These are phyloP conservation scores for Malassezia nana DNA, from an alignment of 1,284 basidiomycete genomes.

Conservation along the genomic window DNA sequence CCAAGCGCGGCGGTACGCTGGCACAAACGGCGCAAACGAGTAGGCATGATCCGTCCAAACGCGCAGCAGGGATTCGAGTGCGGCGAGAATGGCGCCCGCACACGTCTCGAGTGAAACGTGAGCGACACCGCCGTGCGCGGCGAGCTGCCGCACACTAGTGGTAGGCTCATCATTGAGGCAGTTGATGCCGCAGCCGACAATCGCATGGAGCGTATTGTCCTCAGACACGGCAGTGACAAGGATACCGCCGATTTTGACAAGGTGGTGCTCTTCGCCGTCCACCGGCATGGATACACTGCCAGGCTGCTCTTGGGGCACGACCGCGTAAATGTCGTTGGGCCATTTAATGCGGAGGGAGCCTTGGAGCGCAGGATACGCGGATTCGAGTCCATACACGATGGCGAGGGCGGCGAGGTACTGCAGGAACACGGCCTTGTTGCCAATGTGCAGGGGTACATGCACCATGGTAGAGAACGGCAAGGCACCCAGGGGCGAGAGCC, in stretches of 20 bases:
- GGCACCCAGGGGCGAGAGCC: constrained; percentile 85
- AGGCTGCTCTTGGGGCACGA: constrained; percentile 51
- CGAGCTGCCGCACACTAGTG: constrained; percentile 65
- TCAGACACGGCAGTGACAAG: constrained; percentile 76
- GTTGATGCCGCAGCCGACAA: constrained; percentile 80
- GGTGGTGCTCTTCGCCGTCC: constrained; percentile 50
- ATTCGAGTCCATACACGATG: constrained; percentile 69
- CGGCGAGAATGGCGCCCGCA: constrained; percentile 64
- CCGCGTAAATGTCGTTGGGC: constrained; percentile 91
- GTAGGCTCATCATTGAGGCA: constrained; percentile 74
- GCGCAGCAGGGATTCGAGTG: constrained; percentile 70
- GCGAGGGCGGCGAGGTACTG: constrained; percentile 88
- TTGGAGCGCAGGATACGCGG: constrained; percentile 52
- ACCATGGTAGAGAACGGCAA: constrained; percentile 75
- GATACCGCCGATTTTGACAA: constrained; percentile 56
- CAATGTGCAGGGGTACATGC: constrained; percentile 57
- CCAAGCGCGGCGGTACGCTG: constrained; percentile 65
- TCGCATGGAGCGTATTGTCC: constrained; percentile 61
- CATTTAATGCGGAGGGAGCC: constrained; percentile 70
- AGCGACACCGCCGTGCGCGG: neutral
- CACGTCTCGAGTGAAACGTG: constrained; percentile 57
- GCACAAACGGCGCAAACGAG: constrained; percentile 37
- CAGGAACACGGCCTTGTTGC: constrained; percentile 73
- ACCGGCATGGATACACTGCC: constrained; percentile 43
- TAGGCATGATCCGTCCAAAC: constrained; percentile 56